A percentile compares a stretch with the other conserved stretches of the same genome.
Evolutionary conservation across 2,329 filamentous ascomycete genomes (phyloP).

Genomic region (Aspergillus sp.): DNA sequence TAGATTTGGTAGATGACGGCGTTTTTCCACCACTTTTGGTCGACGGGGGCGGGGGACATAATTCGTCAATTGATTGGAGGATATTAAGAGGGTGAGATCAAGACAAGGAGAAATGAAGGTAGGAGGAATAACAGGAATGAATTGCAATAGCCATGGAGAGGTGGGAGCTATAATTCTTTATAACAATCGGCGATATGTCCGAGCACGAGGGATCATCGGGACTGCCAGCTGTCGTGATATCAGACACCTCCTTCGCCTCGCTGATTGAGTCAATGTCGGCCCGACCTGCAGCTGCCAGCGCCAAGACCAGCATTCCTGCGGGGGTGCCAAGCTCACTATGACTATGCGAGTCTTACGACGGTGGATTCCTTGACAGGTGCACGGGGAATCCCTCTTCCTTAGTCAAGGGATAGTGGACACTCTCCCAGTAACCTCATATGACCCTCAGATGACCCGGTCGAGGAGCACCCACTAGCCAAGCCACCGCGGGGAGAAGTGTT

Average conservation of each 20-base stretch:
- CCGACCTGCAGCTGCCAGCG: background rate
- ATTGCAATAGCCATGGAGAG: background rate
- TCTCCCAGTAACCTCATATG: too few species aligned
- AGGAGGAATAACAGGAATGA: constrained; percentile 1
- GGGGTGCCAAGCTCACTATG: background rate
- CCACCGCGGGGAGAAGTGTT: background rate
- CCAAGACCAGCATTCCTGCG: background rate
- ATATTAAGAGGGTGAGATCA: background rate
- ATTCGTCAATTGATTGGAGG: background rate
- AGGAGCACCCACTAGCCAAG: background rate
- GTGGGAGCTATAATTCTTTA: background rate
- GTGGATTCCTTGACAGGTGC: too few species aligned
- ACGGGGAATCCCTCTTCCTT: too few species aligned
- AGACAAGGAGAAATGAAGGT: background rate
- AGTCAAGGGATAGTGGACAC: too few species aligned
- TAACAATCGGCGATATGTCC: background rate
- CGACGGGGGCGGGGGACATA: constrained; percentile 11
- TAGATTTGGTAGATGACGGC: constrained; percentile 53
- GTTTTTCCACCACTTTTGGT: constrained; percentile 38
- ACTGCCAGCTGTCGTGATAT: background rate
- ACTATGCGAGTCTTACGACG: too few species aligned
- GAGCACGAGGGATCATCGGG: background rate
- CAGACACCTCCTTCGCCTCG: background rate
- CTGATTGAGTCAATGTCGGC: constrained; percentile 20
- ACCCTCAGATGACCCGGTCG: too few species aligned